Conservation (phyloP, 2,329 filamentous ascomycete species). For the Cladosporium austrohemisphaericum region DNA sequence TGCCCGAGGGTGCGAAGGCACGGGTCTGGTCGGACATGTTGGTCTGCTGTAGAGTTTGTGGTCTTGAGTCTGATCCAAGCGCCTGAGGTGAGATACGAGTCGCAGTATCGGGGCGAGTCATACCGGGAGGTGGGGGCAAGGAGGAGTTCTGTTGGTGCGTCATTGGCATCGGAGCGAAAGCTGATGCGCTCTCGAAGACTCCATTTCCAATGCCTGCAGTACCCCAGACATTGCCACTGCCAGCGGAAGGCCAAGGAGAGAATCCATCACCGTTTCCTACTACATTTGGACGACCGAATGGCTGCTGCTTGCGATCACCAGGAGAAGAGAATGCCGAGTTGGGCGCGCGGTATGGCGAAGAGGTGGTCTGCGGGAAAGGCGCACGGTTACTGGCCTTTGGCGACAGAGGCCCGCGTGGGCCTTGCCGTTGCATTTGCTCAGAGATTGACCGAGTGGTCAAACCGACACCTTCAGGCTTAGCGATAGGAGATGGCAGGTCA, state of each 20-base stretch:
- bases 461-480: neutral
- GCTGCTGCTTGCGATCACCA: slow-evolving; percentile 33
- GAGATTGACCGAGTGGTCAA: slow-evolving; percentile 4
- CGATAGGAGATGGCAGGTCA: neutral
- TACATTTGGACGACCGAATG: slow-evolving; percentile 31
- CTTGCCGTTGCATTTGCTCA: slow-evolving; percentile 16
- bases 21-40: slow-evolving; percentile 18
- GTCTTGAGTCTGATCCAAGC: slow-evolving; percentile 25
- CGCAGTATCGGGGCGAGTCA: slow-evolving; percentile 28
- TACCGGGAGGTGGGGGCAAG: slow-evolving; percentile 32
- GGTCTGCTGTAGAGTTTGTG: slow-evolving; percentile 26
- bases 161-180: slow-evolving; percentile 30
- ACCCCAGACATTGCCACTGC: slow-evolving; percentile 66
- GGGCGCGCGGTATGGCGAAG: slow-evolving; percentile 23
- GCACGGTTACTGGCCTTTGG: slow-evolving; percentile 23
- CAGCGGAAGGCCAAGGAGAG: slow-evolving; percentile 36
- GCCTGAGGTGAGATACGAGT: slow-evolving; percentile 32
- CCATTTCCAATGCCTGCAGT: slow-evolving; percentile 73
- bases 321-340: slow-evolving; percentile 44
- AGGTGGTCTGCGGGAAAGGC: slow-evolving; percentile 23
- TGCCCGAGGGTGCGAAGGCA: slow-evolving; percentile 7
- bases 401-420: slow-evolving; percentile 20
- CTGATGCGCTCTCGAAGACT: slow-evolving; percentile 55
- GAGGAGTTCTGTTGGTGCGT: slow-evolving; percentile 17
- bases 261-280: slow-evolving; percentile 23